Evolutionary conservation across 2,329 filamentous ascomycete species (phyloP).

Genomic region (Ilyonectria sp.): DNA sequence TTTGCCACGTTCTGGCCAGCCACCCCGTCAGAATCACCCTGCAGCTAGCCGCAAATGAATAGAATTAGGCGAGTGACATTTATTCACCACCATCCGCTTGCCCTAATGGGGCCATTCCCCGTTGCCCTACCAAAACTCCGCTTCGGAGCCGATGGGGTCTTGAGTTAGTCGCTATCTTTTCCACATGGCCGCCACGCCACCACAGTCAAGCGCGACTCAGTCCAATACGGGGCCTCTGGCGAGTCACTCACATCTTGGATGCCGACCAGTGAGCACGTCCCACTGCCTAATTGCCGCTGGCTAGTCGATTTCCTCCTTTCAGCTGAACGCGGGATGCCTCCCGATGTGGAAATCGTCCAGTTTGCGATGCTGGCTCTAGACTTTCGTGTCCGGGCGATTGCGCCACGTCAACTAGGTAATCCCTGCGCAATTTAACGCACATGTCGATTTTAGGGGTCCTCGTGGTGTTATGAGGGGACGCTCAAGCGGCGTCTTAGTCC

Average conservation of each 20-base stretch:
- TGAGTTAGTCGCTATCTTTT: background rate
- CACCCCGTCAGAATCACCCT: background rate
- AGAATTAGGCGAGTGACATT: background rate
- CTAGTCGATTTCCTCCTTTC: too few relatives aligned
- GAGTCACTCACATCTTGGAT: background rate
- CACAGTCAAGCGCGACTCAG: background rate
- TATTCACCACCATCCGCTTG: background rate
- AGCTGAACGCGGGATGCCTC: too few relatives aligned
- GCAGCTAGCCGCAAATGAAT: background rate
- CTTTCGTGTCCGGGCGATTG: too few relatives aligned
- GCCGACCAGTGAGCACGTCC: too few relatives aligned
- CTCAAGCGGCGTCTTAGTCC: too few relatives aligned
- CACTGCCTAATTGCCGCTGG: too few relatives aligned
- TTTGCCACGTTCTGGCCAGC: background rate
- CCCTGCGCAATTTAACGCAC: too few relatives aligned
- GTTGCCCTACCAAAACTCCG: background rate
- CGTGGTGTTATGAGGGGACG: too few relatives aligned
- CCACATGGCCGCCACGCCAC: background rate
- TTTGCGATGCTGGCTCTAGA: too few relatives aligned
- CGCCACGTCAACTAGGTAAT: too few relatives aligned
- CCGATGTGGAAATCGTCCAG: too few relatives aligned
- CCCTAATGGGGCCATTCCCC: background rate
- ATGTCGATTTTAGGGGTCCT: too few relatives aligned
- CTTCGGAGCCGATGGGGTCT: slow-evolving; percentile 1
- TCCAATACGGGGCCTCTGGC: background rate